Evolutionary conservation across 1,284 basidiomycete genomes (phyloP), one percentile per base, ranked within the genome.

Genomic region (Sporisorium scitamineum): DNA sequence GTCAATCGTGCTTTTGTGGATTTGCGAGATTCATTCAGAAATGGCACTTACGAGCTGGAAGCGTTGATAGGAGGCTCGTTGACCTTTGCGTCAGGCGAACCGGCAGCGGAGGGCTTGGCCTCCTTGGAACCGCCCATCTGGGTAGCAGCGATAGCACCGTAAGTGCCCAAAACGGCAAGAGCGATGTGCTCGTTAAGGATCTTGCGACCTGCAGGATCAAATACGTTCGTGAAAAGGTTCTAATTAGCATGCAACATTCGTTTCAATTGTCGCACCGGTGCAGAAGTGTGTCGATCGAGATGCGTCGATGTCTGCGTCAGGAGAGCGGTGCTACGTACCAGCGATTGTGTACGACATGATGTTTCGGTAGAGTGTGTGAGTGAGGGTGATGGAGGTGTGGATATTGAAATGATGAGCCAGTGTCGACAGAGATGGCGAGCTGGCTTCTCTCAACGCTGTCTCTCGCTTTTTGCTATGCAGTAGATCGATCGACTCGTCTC

Each of bases 131-230:
- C 73, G 34, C 60, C 63, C 54, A 59, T 61, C 69, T 72, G 66
- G 34, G 61, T 52, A 45, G 60, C 74, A 22, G 61, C 81, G 27
- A 70, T 59, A 8, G 50, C 75, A 52, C 75, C 79, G 72, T 80
- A 80, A 22, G 72, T 55, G 47, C 76, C 75, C 45, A 82, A 70
- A 20, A 76, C 70, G 55, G 68, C 80, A 54, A 84, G 74, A 58
- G 79, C 81, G 20, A 84, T 66, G 78, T 84, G 70, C 74, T 84
- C 82, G 77, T 79, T 84, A 50, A 81, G 80, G 55, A 84, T 58
- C 73, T 84, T 80, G 37, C 60, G 63, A 57, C 80, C 80, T 79
- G 63, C 29, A 18, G 20, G n/a, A 48, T 61, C 77, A 51, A 77
- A 18, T 32, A n/a, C 1, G n/a, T n/a, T n/a, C n/a, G n/a, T n/a